Conservation (phyloP, 176 grass and related monocot genomes). For the Pontederia crassipes region DNA sequence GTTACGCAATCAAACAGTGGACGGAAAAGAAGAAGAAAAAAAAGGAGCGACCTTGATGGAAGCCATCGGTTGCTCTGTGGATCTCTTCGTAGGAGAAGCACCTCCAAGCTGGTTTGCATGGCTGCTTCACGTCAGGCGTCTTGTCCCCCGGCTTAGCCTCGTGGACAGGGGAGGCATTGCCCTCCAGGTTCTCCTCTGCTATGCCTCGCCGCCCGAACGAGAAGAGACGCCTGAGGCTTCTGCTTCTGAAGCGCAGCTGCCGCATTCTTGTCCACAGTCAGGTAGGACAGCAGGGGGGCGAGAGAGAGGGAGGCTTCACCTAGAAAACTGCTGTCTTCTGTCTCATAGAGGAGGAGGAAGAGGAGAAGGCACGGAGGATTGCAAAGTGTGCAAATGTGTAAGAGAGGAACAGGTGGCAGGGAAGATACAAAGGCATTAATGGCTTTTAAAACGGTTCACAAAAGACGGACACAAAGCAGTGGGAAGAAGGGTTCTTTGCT, state of each 20-base stretch:
- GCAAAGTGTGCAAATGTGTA: not conserved
- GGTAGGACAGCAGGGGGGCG: not conserved
- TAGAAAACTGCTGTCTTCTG: too few species aligned
- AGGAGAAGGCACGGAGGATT: not conserved
- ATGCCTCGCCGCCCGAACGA: not conserved
- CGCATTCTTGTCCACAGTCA: not conserved
- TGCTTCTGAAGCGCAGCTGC: not conserved
- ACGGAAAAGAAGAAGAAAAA: too few species aligned
- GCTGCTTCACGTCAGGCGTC: not conserved
- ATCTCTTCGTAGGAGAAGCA: slow-evolving; percentile 3
- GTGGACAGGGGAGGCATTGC: too few species aligned
- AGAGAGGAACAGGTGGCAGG: not conserved
- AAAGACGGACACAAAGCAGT: not conserved
- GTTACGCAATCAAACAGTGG: too few species aligned
- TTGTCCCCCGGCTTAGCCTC: not conserved
- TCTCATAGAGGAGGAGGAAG: not conserved
- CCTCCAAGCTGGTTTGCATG: not conserved
- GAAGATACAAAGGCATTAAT: not conserved
- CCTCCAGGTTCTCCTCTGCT: not conserved
- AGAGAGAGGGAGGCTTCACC: not conserved
- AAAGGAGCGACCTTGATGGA: not conserved
- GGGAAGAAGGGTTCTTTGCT: too few species aligned
- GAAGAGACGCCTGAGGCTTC: slow-evolving; percentile 10
- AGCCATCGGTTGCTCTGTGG: not conserved
- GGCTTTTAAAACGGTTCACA: not conserved